Conservation (phyloP, 352 stramenopile species). For the Globisporangium cystogenes region DNA sequence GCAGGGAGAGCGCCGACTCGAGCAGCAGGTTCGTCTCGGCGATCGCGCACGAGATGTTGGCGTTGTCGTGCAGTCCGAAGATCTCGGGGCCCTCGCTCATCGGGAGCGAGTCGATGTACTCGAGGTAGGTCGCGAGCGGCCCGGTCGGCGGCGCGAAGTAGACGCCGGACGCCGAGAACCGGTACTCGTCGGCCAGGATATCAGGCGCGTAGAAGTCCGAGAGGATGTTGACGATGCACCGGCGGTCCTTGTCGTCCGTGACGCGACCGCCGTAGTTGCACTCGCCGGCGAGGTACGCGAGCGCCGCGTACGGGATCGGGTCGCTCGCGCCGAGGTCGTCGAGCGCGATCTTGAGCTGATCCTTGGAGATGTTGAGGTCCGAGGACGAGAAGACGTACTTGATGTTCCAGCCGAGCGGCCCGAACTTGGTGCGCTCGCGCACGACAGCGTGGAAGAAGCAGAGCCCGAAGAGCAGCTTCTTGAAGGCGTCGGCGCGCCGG, state of each 20-base stretch:
- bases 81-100: constrained; percentile 85
- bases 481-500: constrained; percentile 56
- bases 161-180: constrained; percentile 76
- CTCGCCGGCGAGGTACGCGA: constrained; percentile 90
- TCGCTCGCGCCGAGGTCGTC: constrained; percentile 59
- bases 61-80: constrained; percentile 84
- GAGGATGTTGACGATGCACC: constrained; percentile 81
- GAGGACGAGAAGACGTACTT: constrained; percentile 87
- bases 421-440: constrained; percentile 82
- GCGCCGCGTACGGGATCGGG: constrained; percentile 85
- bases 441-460: constrained; percentile 93
- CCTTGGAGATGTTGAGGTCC: constrained; percentile 80
- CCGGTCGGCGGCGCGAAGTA: constrained; percentile 69
- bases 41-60: constrained; percentile 87
- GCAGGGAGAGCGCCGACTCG: constrained; percentile 86
- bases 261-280: constrained; percentile 95
- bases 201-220: constrained; percentile 80
- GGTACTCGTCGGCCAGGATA: constrained; percentile 72
- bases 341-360: constrained; percentile 82
- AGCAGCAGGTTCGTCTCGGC: constrained; percentile 83
- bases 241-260: constrained; percentile 93
- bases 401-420: constrained; percentile 85
- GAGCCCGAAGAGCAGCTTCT: constrained; percentile 80
- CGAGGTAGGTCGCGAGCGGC: constrained; percentile 46
- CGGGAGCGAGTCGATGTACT: constrained; percentile 78